phyloP scores from a whole-genome alignment of 2,329 filamentous ascomycete species.

The Diaporthe caulivora region DNA sequence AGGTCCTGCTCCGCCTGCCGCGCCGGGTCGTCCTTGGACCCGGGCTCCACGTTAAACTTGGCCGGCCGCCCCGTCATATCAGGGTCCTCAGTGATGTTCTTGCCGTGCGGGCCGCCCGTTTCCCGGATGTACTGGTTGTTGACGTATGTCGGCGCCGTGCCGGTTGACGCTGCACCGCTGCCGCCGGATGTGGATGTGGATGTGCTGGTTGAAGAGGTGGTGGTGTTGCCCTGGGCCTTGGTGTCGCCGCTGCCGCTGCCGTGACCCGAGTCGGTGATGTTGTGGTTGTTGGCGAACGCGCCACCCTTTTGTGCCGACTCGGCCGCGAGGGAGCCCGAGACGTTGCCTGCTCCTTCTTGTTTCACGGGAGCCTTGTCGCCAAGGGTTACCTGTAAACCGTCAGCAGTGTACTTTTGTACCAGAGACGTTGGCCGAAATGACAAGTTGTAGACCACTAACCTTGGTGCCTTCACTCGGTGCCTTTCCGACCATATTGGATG shows the following conservation, averaged over 20 bases:
- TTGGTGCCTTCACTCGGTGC: constrained; percentile 36
- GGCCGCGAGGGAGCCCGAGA: constrained; percentile 81
- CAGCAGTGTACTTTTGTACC: constrained; percentile 22
- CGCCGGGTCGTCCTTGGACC: constrained; percentile 43
- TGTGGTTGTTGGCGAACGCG: constrained; percentile 70
- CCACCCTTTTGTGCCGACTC: constrained; percentile 75
- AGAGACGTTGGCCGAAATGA: too few species aligned
- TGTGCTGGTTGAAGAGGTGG: background rate
- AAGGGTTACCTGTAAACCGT: constrained; percentile 57
- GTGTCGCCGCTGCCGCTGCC: background rate
- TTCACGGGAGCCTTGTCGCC: constrained; percentile 60
- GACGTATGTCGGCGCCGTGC: constrained; percentile 44
- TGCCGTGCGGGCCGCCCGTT: constrained; percentile 44
- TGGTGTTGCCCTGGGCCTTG: background rate
- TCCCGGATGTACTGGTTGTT: constrained; percentile 32
- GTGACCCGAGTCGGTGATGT: constrained; percentile 9
- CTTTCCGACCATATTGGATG: constrained; percentile 35
- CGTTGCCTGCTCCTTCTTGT: constrained; percentile 72
- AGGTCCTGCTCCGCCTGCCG: constrained; percentile 38
- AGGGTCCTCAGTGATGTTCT: constrained; percentile 45
- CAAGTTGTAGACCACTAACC: constrained; percentile 1
- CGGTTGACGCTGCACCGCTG: constrained; percentile 39
- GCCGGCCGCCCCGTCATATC: constrained; percentile 44
- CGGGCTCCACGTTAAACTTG: constrained; percentile 44
- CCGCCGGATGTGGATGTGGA: constrained; percentile 7